phyloP scores from a whole-genome alignment of 169 alveolate species.

The Toxoplasma gondii region DNA sequence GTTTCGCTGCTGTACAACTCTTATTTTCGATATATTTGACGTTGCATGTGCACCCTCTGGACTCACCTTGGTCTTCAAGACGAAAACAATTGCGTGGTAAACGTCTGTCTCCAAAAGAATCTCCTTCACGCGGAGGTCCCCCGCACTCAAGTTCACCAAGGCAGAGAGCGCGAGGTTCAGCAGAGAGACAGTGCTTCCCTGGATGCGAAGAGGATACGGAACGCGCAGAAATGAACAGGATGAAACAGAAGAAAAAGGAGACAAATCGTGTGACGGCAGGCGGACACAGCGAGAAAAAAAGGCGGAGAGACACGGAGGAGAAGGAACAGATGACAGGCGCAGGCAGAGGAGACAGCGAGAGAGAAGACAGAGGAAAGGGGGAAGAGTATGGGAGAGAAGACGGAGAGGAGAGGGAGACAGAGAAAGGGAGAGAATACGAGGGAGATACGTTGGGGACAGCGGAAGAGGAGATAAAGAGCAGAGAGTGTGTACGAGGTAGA shows the following conservation, averaged over 20 bases:
- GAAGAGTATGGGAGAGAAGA: neutral
- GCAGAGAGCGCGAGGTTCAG: constrained; percentile 20
- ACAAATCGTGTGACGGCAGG: neutral
- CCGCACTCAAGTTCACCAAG: constrained; percentile 46
- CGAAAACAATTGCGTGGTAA: neutral
- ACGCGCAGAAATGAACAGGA: neutral
- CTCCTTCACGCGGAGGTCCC: constrained; percentile 48
- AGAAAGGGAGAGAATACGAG: neutral
- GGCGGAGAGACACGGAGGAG: neutral
- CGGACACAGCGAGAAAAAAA: neutral
- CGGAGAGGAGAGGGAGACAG: neutral
- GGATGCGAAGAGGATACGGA: neutral
- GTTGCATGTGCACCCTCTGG: too few relatives aligned
- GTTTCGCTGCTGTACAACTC: too few relatives aligned
- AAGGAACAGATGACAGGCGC: neutral
- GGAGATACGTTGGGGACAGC: neutral
- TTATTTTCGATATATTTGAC: too few relatives aligned
- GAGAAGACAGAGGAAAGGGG: neutral
- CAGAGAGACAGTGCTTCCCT: constrained; percentile 45
- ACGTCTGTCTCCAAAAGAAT: constrained; percentile 29
- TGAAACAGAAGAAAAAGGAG: neutral
- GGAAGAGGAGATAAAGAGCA: neutral
- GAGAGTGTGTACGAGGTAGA: neutral
- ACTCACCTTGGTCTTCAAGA: neutral
- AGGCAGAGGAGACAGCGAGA: neutral